phyloP scores from a whole-genome alignment of 768 basidiomycete genomes.

The Ramaria sp. region DNA sequence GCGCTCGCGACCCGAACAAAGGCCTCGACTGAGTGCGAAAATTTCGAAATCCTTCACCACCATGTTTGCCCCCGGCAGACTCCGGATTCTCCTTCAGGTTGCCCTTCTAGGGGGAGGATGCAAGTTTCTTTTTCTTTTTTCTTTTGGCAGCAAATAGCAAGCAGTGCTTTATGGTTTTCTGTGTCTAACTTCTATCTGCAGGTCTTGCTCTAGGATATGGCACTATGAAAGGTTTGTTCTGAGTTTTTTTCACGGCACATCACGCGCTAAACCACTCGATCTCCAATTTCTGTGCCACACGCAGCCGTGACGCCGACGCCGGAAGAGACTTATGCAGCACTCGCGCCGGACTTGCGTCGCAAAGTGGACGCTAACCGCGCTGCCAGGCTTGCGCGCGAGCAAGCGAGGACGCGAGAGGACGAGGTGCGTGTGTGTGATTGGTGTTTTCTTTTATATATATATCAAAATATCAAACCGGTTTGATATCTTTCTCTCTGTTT shows the following conservation, averaged over 20 bases:
- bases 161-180: too few species aligned
- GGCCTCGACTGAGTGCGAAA: too few species aligned
- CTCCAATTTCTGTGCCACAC: conserved; percentile 4
- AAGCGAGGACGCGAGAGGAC: neutral
- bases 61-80: neutral
- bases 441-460: too few species aligned
- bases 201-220: conserved; percentile 39
- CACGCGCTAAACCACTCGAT: too few species aligned
- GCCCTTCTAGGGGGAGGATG: neutral
- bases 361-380: conserved; percentile 52
- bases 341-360: conserved; percentile 54
- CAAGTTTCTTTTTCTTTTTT: too few species aligned
- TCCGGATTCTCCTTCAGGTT: neutral
- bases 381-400: conserved; percentile 42
- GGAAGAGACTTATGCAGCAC: conserved; percentile 28
- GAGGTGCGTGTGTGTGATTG: neutral
- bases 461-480: too few species aligned
- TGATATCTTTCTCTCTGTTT: too few species aligned
- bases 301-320: conserved; percentile 26
- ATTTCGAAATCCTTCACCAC: neutral
- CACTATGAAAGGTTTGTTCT: conserved; percentile 56
- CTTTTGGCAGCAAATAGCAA: too few species aligned
- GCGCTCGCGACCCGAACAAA: too few species aligned
- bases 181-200: neutral
- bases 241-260: too few species aligned